Conservation (phyloP, 2,329 filamentous ascomycete genomes). For the Aspergillus transmontanensis region DNA sequence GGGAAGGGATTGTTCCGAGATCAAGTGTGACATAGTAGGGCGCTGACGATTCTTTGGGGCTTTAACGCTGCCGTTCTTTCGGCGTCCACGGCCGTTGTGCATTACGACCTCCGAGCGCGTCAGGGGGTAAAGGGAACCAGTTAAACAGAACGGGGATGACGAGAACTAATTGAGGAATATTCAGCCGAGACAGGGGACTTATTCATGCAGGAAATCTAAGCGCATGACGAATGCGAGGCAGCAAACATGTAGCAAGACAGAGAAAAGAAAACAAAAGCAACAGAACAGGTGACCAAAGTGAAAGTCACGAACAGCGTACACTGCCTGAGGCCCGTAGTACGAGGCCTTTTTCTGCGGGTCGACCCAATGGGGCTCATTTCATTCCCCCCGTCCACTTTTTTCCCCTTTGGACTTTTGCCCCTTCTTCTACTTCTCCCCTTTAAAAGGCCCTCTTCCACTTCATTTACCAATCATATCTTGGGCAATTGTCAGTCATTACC, state of each 20-base stretch:
- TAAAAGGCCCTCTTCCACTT: background rate
- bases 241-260: background rate
- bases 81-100: constrained; percentile 26
- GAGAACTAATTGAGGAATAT: background rate
- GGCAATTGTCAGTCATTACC: background rate
- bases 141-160: background rate
- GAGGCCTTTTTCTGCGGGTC: background rate
- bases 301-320: background rate
- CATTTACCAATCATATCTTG: background rate
- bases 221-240: background rate
- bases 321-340: background rate
- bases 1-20: constrained; percentile 24
- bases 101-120: constrained; percentile 16
- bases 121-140: constrained; percentile 14
- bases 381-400: background rate
- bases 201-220: background rate
- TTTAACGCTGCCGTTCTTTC: constrained; percentile 35
- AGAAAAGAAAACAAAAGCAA: no score
- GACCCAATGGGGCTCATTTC: background rate
- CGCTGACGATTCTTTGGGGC: constrained; percentile 25
- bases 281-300: no score
- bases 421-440: no score
- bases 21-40: constrained; percentile 32
- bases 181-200: background rate
- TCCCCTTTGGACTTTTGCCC: no score